These are phyloP conservation scores for Leccinum huronense DNA, from an alignment of 1,284 basidiomycete genomes.

Conservation along the genomic window DNA sequence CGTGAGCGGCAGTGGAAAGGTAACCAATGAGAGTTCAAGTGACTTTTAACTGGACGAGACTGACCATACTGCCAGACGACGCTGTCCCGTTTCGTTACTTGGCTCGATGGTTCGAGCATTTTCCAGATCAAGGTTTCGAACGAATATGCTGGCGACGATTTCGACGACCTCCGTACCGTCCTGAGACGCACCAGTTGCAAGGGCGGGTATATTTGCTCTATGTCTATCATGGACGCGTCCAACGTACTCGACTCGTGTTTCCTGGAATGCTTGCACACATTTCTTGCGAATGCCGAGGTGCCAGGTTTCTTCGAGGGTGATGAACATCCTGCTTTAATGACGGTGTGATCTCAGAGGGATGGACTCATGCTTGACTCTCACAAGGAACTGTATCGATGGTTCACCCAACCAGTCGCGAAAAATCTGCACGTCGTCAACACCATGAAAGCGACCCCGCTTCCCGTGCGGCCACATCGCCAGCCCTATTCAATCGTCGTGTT, in stretches of 20 bases:
- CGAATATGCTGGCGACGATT: slow-evolving; percentile 97
- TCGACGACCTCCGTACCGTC: slow-evolving; percentile 93
- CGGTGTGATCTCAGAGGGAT: slow-evolving; percentile 94
- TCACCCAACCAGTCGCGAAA: slow-evolving; percentile 94
- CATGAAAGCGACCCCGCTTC: slow-evolving; percentile 98
- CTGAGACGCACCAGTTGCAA: slow-evolving; percentile 95
- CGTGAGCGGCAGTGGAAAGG: slow-evolving; percentile 97
- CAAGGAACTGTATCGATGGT: slow-evolving; percentile 97
- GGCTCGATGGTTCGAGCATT: slow-evolving; percentile 99
- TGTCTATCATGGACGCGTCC: slow-evolving; percentile 90
- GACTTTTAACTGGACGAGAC: background rate
- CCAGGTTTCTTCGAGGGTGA: slow-evolving; percentile 99
- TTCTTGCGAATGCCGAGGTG: slow-evolving; percentile 99
- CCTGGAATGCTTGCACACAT: slow-evolving; percentile 98
- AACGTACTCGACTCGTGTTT: slow-evolving; percentile 99
- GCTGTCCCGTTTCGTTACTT: slow-evolving; percentile 96
- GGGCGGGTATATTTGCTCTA: slow-evolving; percentile 99
- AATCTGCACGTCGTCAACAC: slow-evolving; percentile 98
- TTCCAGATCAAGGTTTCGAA: slow-evolving; percentile 99
- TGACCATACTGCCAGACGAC: slow-evolving; percentile 69
- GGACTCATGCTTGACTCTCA: slow-evolving; percentile 98
- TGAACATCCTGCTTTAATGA: slow-evolving; percentile 95
- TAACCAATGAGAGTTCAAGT: slow-evolving; percentile 36
- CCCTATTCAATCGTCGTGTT: slow-evolving; percentile 97
- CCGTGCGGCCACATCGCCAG: slow-evolving; percentile 95